Evolutionary conservation across 1,139 yeast genomes (phyloP).

Genomic region (Saccharomyces uvarum): DNA sequence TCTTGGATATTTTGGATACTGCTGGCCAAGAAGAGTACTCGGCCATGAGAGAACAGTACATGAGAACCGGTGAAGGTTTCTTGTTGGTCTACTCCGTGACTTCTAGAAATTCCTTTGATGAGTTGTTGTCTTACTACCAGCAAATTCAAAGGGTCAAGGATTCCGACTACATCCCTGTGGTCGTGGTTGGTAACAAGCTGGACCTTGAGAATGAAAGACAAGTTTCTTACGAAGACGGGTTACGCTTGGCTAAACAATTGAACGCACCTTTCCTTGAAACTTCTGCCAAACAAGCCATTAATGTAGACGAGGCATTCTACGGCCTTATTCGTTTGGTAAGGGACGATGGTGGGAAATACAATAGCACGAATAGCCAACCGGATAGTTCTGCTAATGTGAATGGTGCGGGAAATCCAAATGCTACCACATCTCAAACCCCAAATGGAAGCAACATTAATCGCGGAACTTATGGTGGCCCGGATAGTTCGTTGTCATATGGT

Average conservation of each 20-base stretch:
- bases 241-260: conserved; percentile 60
- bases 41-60: conserved; percentile 87
- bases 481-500: not conserved
- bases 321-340: conserved; percentile 61
- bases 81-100: conserved; percentile 75
- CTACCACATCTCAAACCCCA: not conserved
- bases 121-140: conserved; percentile 64
- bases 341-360: conserved; percentile 30
- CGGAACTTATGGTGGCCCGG: not conserved
- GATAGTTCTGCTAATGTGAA: not conserved
- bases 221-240: conserved; percentile 73
- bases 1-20: conserved; percentile 80
- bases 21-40: conserved; percentile 97
- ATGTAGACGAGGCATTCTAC: conserved; percentile 84
- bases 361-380: conserved; percentile 2
- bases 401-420: not conserved
- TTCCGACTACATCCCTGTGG: conserved; percentile 57
- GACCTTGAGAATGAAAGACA: conserved; percentile 74
- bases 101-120: conserved; percentile 68
- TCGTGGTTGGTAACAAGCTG: conserved; percentile 67
- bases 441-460: not conserved
- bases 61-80: conserved; percentile 90
- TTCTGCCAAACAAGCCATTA: conserved; percentile 81
- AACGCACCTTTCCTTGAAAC: conserved; percentile 81
- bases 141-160: conserved; percentile 82